Conservation (phyloP, 441 rosid species). For the Euphorbia schlechtendalii region DNA sequence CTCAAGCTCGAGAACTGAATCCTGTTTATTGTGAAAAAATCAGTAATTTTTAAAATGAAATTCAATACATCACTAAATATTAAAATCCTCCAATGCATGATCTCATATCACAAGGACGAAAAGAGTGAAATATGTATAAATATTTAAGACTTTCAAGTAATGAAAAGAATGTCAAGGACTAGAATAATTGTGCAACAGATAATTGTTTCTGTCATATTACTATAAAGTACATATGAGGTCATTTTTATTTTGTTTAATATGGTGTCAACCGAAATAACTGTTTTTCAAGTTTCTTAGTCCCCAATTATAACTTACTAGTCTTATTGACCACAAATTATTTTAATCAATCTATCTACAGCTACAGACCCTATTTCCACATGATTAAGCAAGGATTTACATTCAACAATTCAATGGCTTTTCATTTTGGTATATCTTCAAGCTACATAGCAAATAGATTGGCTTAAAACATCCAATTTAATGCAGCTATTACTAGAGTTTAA, state of each 20-base stretch:
- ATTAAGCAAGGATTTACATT: neutral
- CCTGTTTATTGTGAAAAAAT: conserved; percentile 38
- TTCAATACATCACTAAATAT: neutral
- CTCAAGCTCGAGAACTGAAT: conserved; percentile 93
- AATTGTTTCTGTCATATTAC: neutral
- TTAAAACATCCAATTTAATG: neutral
- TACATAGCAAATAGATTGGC: neutral
- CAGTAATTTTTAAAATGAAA: neutral
- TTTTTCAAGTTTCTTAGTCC: neutral
- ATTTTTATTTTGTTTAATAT: neutral
- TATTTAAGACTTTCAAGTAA: neutral
- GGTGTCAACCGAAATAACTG: neutral
- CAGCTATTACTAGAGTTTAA: neutral
- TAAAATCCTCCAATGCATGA: neutral
- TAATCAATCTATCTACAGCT: neutral
- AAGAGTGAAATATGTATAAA: neutral
- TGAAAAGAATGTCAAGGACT: neutral
- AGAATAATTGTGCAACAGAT: neutral
- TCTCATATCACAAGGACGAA: neutral
- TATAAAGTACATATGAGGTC: neutral
- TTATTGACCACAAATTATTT: neutral
- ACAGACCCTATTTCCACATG: neutral
- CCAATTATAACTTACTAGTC: neutral
- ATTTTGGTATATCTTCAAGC: neutral
- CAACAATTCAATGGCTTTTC: neutral